Evolutionary conservation across 2,329 filamentous ascomycete genomes (phyloP).

Genomic region (Fonsecaea nubica): DNA sequence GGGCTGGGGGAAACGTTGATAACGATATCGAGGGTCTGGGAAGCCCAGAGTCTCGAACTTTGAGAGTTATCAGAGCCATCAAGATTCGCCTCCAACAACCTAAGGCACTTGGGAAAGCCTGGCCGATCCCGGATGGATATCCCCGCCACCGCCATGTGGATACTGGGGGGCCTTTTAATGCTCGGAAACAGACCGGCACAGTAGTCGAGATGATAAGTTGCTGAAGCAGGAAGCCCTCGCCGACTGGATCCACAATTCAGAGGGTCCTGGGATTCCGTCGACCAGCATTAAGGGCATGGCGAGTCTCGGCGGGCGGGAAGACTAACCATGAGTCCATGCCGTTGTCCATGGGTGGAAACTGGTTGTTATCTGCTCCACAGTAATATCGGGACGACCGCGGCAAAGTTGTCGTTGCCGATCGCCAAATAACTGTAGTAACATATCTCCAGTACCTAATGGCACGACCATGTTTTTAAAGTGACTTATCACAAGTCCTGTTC

Average conservation of each 20-base stretch:
- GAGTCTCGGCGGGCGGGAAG: background rate
- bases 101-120: conserved; percentile 6
- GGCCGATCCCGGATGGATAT: conserved; percentile 12
- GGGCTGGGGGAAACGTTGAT: background rate
- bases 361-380: conserved; percentile 15
- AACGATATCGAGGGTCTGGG: background rate
- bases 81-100: background rate
- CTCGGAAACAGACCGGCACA: background rate
- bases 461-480: background rate
- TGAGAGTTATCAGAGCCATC: background rate
- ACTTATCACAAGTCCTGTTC: background rate
- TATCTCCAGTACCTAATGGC: background rate
- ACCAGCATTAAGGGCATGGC: background rate
- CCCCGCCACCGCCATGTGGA: background rate
- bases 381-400: background rate
- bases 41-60: background rate
- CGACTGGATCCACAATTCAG: conserved; percentile 1
- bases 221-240: conserved; percentile 6
- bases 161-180: background rate
- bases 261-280: background rate
- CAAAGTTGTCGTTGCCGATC: background rate
- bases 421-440: background rate
- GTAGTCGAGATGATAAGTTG: conserved; percentile 9
- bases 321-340: background rate
- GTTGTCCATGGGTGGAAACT: background rate